Conservation (phyloP, 768 basidiomycete genomes). For the Macrocybe gigantea region DNA sequence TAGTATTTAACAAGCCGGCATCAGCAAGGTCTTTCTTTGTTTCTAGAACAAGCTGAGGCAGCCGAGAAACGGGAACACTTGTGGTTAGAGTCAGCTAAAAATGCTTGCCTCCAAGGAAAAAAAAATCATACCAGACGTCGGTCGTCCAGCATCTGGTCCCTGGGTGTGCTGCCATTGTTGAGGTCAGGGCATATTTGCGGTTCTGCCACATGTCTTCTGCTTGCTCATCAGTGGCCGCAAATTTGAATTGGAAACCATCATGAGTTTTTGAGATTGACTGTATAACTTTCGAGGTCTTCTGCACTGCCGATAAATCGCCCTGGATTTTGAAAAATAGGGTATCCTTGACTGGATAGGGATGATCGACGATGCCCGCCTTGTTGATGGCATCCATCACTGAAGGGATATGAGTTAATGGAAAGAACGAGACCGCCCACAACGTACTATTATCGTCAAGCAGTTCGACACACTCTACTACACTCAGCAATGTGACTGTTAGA, state of each 20-base stretch:
- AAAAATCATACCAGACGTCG: constrained; percentile 69
- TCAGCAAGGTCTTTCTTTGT: constrained; percentile 72
- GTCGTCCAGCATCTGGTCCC: constrained; percentile 77
- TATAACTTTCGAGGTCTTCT: constrained; percentile 52
- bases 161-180: constrained; percentile 57
- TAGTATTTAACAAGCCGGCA: constrained; percentile 54
- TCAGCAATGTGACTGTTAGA: neutral
- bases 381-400: constrained; percentile 79
- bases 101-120: neutral
- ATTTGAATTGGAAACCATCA: constrained; percentile 61
- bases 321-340: constrained; percentile 92
- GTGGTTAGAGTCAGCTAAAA: neutral
- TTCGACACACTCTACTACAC: constrained; percentile 72
- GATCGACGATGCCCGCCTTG: constrained; percentile 51
- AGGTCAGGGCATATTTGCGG: constrained; percentile 78
- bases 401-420: neutral
- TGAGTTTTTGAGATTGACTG: constrained; percentile 61
- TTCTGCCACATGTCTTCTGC: constrained; percentile 79
- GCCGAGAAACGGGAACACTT: constrained; percentile 64
- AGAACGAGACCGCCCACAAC: constrained; percentile 8
- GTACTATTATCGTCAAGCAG: constrained; percentile 73
- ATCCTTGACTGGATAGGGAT: constrained; percentile 64
- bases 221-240: constrained; percentile 70
- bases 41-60: constrained; percentile 67
- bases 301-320: constrained; percentile 57